These are phyloP conservation scores for Zymoseptoria crescenta DNA, from an alignment of 2,329 filamentous ascomycete genomes.

Conservation along the genomic window DNA sequence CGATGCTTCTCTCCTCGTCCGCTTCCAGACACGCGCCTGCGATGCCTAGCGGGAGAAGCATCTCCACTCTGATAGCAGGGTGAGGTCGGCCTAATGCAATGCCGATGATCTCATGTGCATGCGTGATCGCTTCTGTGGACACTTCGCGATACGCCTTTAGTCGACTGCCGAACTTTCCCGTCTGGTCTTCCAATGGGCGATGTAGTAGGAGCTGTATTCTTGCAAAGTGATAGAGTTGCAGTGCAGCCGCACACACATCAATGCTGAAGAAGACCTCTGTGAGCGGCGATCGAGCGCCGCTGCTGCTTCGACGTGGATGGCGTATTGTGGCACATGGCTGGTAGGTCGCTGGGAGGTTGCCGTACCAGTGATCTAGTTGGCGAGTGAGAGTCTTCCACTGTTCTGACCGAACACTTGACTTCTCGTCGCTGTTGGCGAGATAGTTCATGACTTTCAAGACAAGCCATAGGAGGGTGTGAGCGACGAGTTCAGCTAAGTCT, in stretches of 20 bases:
- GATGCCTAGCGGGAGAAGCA: conserved; percentile 52
- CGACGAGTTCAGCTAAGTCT: conserved; percentile 38
- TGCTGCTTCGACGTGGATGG: conserved; percentile 13
- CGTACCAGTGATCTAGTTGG: conserved; percentile 54
- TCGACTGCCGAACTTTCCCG: conserved; percentile 44
- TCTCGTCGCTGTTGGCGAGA: conserved; percentile 46
- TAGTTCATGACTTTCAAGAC: conserved; percentile 58
- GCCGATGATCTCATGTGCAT: conserved; percentile 54
- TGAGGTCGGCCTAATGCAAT: conserved; percentile 52
- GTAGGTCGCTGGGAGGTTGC: conserved; percentile 53
- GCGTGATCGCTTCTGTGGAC: conserved; percentile 46
- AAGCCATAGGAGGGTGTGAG: conserved; percentile 58
- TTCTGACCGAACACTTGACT: conserved; percentile 31
- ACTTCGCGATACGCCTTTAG: conserved; percentile 49
- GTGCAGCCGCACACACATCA: conserved; percentile 56
- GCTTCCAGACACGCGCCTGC: conserved; percentile 54
- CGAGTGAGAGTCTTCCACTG: conserved; percentile 47
- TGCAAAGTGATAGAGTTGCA: conserved; percentile 59
- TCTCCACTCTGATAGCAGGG: conserved; percentile 49
- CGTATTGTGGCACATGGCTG: conserved; percentile 44
- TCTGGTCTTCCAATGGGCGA: conserved; percentile 41
- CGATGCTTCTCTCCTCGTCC: conserved; percentile 46
- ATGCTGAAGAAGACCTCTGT: conserved; percentile 57
- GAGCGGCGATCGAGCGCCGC: conserved; percentile 12
- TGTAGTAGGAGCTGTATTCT: conserved; percentile 53